A percentile compares a stretch with the other conserved stretches of the same genome.
Conservation (phyloP, 495 filamentous ascomycete genomes). For the Tirmania nivea region DNA sequence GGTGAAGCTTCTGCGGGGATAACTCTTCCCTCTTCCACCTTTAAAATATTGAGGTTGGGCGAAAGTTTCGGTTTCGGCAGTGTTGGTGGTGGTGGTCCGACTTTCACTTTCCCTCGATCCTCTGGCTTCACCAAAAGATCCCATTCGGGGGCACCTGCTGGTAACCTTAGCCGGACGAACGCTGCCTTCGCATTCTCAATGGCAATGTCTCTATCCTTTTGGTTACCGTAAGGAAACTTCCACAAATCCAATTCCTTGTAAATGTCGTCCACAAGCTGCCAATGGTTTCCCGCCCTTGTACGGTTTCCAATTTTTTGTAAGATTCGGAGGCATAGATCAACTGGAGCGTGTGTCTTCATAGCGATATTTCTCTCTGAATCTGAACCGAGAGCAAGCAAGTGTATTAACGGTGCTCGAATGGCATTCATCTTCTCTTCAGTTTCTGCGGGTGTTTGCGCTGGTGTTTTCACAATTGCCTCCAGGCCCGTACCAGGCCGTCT, state of each 20-base stretch:
- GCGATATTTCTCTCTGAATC: slow-evolving; percentile 33
- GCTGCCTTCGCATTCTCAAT: slow-evolving; percentile 48
- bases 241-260: slow-evolving; percentile 50
- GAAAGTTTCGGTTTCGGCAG: slow-evolving; percentile 26
- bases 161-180: slow-evolving; percentile 43
- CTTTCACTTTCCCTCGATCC: slow-evolving; percentile 45
- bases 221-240: slow-evolving; percentile 38
- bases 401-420: slow-evolving; percentile 29
- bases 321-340: slow-evolving; percentile 30
- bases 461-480: too few relatives aligned
- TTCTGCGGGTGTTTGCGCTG: not conserved
- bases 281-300: slow-evolving; percentile 25
- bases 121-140: slow-evolving; percentile 39
- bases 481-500: too few relatives aligned
- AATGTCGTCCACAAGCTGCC: slow-evolving; percentile 34
- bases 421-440: slow-evolving; percentile 23
- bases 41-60: slow-evolving; percentile 27
- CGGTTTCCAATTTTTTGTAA: slow-evolving; percentile 25
- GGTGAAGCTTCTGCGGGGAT: slow-evolving; percentile 21
- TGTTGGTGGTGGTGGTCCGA: slow-evolving; percentile 28
- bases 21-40: slow-evolving; percentile 20
- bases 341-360: slow-evolving; percentile 28
- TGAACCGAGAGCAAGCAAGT: slow-evolving; percentile 36
- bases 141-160: slow-evolving; percentile 40
- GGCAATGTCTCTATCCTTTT: slow-evolving; percentile 38